Conservation (phyloP, 306 rosid species). For the Amphicarpaea edgeworthii region DNA sequence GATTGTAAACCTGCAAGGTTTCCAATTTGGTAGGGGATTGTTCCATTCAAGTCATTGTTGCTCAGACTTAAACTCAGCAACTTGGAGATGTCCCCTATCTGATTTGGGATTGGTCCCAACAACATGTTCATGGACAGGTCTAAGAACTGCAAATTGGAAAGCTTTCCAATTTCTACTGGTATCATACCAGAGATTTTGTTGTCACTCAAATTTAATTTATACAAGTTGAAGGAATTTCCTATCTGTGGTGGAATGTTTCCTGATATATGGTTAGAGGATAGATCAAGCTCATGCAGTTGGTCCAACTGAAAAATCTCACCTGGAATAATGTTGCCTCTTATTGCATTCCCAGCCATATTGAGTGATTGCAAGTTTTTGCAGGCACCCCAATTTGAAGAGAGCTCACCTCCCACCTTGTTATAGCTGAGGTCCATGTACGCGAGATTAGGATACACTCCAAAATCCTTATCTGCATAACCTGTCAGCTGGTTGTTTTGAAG, state of each 20-base stretch:
- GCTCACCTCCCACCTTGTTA: slow-evolving; percentile 53
- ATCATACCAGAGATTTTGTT: slow-evolving; percentile 57
- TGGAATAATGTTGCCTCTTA: slow-evolving; percentile 60
- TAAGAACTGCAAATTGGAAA: slow-evolving; percentile 45
- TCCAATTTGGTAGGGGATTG: slow-evolving; percentile 61
- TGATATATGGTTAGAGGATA: slow-evolving; percentile 56
- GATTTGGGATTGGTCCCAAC: slow-evolving; percentile 56
- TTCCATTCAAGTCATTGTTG: slow-evolving; percentile 53
- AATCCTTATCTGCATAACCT: slow-evolving; percentile 54
- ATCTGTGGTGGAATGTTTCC: slow-evolving; percentile 58
- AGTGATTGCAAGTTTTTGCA: slow-evolving; percentile 52
- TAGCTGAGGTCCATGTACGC: slow-evolving; percentile 63
- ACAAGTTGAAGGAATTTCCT: slow-evolving; percentile 48
- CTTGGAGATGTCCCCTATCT: slow-evolving; percentile 52
- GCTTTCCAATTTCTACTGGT: slow-evolving; percentile 52
- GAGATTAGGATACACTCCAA: slow-evolving; percentile 69
- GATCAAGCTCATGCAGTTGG: slow-evolving; percentile 48
- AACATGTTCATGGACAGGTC: slow-evolving; percentile 62
- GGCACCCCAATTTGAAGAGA: slow-evolving; percentile 60
- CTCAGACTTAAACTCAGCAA: slow-evolving; percentile 52
- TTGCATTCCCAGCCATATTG: slow-evolving; percentile 52
- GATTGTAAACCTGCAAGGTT: slow-evolving; percentile 52
- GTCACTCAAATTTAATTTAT: slow-evolving; percentile 33
- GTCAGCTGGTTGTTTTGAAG: slow-evolving; percentile 53
- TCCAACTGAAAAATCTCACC: slow-evolving; percentile 48